phyloP scores from a whole-genome alignment of 805 yeast genomes.

The Ogataea saltuana region DNA sequence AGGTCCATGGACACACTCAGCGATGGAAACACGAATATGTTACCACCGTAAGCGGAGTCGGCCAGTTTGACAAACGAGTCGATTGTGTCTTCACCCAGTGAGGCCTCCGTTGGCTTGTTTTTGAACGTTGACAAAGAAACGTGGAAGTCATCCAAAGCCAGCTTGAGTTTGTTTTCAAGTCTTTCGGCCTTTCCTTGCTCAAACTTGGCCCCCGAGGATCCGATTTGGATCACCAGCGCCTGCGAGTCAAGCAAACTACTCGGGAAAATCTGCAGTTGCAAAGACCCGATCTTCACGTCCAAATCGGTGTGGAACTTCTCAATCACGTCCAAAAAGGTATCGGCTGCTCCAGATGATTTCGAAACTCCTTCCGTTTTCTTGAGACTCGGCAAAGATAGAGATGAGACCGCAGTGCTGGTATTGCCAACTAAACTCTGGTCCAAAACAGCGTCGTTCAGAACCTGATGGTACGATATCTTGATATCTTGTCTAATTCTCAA shows the following conservation, averaged over 20 bases:
- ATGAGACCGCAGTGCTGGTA: neutral
- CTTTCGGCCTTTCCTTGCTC: conserved; percentile 47
- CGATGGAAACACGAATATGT: conserved; percentile 77
- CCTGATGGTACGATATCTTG: conserved; percentile 70
- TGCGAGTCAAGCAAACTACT: conserved; percentile 76
- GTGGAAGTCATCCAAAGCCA: conserved; percentile 61
- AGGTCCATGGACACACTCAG: conserved; percentile 75
- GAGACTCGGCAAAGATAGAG: conserved; percentile 1
- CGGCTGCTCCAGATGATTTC: conserved; percentile 1
- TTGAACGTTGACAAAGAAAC: conserved; percentile 68
- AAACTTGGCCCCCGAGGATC: conserved; percentile 53
- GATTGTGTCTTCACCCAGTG: conserved; percentile 42
- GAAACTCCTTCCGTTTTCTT: neutral
- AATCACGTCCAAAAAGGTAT: conserved; percentile 29
- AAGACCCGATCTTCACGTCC: conserved; percentile 56
- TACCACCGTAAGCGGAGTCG: conserved; percentile 69
- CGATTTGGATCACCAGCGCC: conserved; percentile 64
- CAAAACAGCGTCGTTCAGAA: conserved; percentile 57
- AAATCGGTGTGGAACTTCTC: conserved; percentile 64
- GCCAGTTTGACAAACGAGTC: conserved; percentile 58
- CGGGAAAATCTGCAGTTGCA: conserved; percentile 74
- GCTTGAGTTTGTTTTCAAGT: conserved; percentile 56
- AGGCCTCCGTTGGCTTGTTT: conserved; percentile 49
- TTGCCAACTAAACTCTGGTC: conserved; percentile 5
- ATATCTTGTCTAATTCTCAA: conserved; percentile 73